Evolutionary conservation across 305 asterid species (phyloP), one percentile per base, ranked within the genome.

Genomic region (Fraxinus baroniana): DNA sequence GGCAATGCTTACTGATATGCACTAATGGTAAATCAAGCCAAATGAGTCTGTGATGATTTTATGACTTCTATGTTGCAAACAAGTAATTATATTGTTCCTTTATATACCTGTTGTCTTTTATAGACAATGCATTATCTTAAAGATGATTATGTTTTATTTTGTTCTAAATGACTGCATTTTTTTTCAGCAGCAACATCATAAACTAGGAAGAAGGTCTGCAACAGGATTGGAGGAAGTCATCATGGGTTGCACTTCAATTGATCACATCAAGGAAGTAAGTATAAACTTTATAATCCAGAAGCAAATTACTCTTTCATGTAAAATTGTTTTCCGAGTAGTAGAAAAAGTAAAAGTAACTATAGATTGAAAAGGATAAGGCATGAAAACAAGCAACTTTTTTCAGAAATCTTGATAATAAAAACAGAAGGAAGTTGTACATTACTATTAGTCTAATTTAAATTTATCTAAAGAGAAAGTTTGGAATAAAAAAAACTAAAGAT

Each of bases 151-250:
- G 89, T 87, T 85, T 72, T 57, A 85, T 77, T 57, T 80, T 36
- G 77, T 36, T 80, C 15, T 24, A 77, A 82, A 46, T 77, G 78
- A 81, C 35, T 81, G n/a, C 46, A 13, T 85, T 24, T 79, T 26
- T 26, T 94, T 87, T 55, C 90, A 72, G 2, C 94, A 93, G 28
- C 95, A 92, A 2, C 95, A 92, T 87, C 90, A 91, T 89, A 89
- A 94, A 85, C 73, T 91, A 0, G 94, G 91, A 80, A 95, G 96
- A 68, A 88, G 97, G 90, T 90, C 98, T 85, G 93, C 97, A 22
- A 89, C 99, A 86, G 99, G 97, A 88, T 93, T 97, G 90, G 99
- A 94, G 89, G 98, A 97, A 91, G 90, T 97, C 91, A 93, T 97
- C 55, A 97, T 94, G 99, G 99, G 97, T 17, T 97, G 98, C 97